A percentile compares a stretch with the other conserved stretches of the same genome.
These are phyloP conservation scores for Ophiostoma tasmaniense DNA, from an alignment of 2,329 filamentous ascomycete genomes.

Conservation along the genomic window DNA sequence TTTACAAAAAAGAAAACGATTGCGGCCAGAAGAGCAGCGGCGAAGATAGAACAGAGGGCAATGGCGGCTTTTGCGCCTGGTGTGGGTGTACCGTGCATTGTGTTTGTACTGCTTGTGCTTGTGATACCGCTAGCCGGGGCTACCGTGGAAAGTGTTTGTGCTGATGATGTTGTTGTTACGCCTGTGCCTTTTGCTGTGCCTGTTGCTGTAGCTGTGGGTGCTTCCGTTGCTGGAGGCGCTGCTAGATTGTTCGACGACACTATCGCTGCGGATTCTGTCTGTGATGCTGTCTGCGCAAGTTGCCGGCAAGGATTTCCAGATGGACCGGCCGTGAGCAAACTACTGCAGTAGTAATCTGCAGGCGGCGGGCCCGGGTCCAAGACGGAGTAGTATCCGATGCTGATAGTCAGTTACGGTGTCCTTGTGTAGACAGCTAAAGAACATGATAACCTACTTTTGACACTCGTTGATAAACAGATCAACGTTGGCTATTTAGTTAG, in stretches of 20 bases:
- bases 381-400: slow-evolving; percentile 27
- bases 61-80: slow-evolving; percentile 38
- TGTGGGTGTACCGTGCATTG: slow-evolving; percentile 15
- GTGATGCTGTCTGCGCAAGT: not conserved
- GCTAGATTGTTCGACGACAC: not conserved
- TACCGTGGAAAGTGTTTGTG: not conserved
- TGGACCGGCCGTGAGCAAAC: slow-evolving; percentile 12
- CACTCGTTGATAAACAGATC: slow-evolving; percentile 44
- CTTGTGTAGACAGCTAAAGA: not conserved
- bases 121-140: not conserved
- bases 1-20: slow-evolving; percentile 32
- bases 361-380: slow-evolving; percentile 32
- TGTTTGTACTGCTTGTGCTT: not conserved
- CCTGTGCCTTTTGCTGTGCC: not conserved
- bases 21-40: slow-evolving; percentile 30
- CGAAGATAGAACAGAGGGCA: slow-evolving; percentile 34
- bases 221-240: not conserved
- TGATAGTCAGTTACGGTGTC: slow-evolving; percentile 13
- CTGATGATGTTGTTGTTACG: not conserved
- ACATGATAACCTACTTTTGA: slow-evolving; percentile 34
- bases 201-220: not conserved
- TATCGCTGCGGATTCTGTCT: not conserved
- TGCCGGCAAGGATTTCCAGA: slow-evolving; percentile 11
- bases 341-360: slow-evolving; percentile 24
- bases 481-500: slow-evolving; percentile 36